Evolutionary conservation across 176 grass and related monocot genomes (phyloP), one percentile per base, ranked within the genome.

Genomic region (Aegilops sharonensis): DNA sequence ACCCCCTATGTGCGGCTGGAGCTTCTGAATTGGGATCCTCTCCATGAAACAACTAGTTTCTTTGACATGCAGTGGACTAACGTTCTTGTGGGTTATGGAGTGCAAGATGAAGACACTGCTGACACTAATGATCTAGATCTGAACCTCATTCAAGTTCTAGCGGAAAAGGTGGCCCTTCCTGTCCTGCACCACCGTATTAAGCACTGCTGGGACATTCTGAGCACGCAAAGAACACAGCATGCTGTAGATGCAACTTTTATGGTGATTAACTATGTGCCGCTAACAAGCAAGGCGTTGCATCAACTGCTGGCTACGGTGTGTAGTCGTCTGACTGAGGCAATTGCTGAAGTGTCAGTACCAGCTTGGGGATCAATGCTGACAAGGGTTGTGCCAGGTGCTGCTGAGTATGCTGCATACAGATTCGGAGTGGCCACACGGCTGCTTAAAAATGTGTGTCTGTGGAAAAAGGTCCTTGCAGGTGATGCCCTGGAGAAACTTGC

Each of bases 1-100:
- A 78, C 89, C 15, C 97, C 94, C 63, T 99, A 88, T 83, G 92
- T 99, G 45, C 91, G 92, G 74, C 83, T 99, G 79, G 97, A 99
- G 83, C 97, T 96, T 61, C 73, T 99, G 86, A 92, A 93, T 80
- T 96, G 97, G 97, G 97, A 99, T 65, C 97, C 97, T 73, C 92
- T 99, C 13, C 87, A 94, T 77, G 45, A 87, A 68, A 80, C 62
- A 65, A 87, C 54, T 12, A 80, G 93, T 80, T 99, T 99, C 62
- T 84, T 91, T 24, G 85, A 86, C 90, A 96, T 99, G 97, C 81
- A 90, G 35, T 99, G 97, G 97, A 85, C 91, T 81, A 85, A 85
- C 4, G 83, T 91, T 79, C 92, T 99, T 71, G 87, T 94, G 23
- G 72, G 91, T 37, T 99, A 99, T 78, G 92, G 90, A 17, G 11